Base-by-base conservation (phyloP, 108 stramenopile species). In the Pseudonitzschia multistriata region DNA sequence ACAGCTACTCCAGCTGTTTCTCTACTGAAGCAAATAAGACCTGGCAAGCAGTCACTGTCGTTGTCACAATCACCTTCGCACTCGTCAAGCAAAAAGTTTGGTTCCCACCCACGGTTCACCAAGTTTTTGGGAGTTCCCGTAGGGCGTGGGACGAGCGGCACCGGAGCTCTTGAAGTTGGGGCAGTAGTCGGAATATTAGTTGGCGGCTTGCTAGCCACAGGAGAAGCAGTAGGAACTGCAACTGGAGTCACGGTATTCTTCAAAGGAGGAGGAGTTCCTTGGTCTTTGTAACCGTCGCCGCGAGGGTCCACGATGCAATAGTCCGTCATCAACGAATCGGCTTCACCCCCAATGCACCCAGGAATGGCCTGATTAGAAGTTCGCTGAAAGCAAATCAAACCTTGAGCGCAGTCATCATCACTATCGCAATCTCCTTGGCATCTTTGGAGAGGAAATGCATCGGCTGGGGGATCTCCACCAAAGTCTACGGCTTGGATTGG, bases 1-100 rank as follows among this genome's bases (percentile, higher is more conserved):
- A 81, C 79, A 62, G 47, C 36, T 66, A 70, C 71, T 50, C 39
- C 49, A 10, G 68, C 28, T 14, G 49, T 15, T 37, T 80, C 70
- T 49, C 82, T 52, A 24, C 77, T 79, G 28, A 68, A 76, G 59
- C 82, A 83, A 29, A 48, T 37, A 27, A 83, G 34, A 30, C 68
- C 67, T 27, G 37, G 33, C 1, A 53, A 74, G 66, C 82, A 83
- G 48, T 83, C 76, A 21, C 21, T n/a, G 56, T 80, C 79, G 8
- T 57, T 37, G 48, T 83, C 82, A 40, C 82, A 83, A 54, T 83
- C 82, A 29, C 79, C 79, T 49, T 76, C 45, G 47, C 82, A 83
- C 25, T 67, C 57, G 14, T 31, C 65, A 13, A 82, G 54, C 33
- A 61, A 47, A 21, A 54, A 40, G 5, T 62, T 55, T 24, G 71